A percentile compares a stretch with the other conserved stretches of the same genome.
Evolutionary conservation across 768 basidiomycete genomes (phyloP).

Genomic region (Tricholoma hemisulphureum): DNA sequence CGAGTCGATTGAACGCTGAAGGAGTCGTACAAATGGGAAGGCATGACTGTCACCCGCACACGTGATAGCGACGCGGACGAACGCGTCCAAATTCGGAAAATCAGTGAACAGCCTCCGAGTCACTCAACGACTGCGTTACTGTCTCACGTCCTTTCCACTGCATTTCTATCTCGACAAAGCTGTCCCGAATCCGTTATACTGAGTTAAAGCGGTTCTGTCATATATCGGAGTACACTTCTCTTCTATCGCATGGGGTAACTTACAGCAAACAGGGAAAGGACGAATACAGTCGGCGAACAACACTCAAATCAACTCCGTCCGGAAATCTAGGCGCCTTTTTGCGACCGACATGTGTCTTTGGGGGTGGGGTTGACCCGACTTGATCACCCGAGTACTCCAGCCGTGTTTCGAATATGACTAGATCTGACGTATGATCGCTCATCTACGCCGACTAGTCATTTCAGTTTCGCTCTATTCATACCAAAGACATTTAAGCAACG

Average conservation of each 20-base stretch:
- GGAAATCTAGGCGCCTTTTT: background rate
- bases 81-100: slow-evolving; percentile 1
- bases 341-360: background rate
- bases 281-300: background rate
- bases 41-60: background rate
- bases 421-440: slow-evolving; percentile 6
- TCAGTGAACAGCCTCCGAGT: background rate
- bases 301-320: background rate
- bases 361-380: background rate
- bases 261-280: background rate
- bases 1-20: background rate
- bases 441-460: background rate
- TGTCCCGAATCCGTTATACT: background rate
- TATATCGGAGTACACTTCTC: background rate
- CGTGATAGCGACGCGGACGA: background rate
- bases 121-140: background rate
- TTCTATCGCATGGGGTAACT: background rate
- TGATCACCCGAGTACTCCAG: background rate
- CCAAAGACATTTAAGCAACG: slow-evolving; percentile 3
- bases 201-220: background rate
- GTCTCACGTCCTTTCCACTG: background rate
- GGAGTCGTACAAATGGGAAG: background rate
- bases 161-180: background rate
- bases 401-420: slow-evolving; percentile 1
- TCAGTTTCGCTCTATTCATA: background rate